Evolutionary conservation across 2,329 filamentous ascomycete species (phyloP), one percentile per base, ranked within the genome.

Genomic region (Stemphylium vesicarium): DNA sequence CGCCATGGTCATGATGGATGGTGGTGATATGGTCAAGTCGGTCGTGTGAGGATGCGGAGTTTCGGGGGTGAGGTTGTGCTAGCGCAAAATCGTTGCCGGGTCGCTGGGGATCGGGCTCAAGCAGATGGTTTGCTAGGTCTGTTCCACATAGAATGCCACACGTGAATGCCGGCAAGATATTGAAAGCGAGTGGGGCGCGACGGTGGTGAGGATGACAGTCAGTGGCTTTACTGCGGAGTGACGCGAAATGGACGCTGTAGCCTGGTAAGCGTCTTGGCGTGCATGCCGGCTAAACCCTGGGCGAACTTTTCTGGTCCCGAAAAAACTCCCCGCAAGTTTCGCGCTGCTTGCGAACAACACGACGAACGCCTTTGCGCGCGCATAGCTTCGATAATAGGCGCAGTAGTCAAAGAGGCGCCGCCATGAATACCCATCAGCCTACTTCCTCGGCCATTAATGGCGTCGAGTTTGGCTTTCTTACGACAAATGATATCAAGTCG

Each of bases 401-500:
- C 60, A 58, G 31, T 47, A 45, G 32, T 43, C 53, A 49, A 55
- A 33, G 29, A 37, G 49, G 47, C 29, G 52, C 56, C 59, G 56
- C 38, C 39, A 78, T 78, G 76, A 82, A 82, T 59, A 76, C 77
- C 48, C 80, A 80, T 11, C 90, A 93, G 72, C 93, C 95, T 39
- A 85, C 96, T 60, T 84, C 90, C 62, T 96, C 92, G 70, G 83
- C 88, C 73, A 89, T 99, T 70, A 85, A 89, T 74, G 89, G 88
- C 73, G 91, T 99, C 71, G 91, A 96, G 74, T 99, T 99, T 77
- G 88, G 87, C 40, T 91, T 96, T 72, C 86, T 98, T 65, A 87
- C 90, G 16, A 83, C 88, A 46, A 82, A 88, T 57, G 94, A 99
- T 76, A 92, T 99, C 73, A 88, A 88, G 74, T 85, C 88, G 57